Conservation (phyloP, 1,284 basidiomycete species). For the Ceratobasidium sp. region DNA sequence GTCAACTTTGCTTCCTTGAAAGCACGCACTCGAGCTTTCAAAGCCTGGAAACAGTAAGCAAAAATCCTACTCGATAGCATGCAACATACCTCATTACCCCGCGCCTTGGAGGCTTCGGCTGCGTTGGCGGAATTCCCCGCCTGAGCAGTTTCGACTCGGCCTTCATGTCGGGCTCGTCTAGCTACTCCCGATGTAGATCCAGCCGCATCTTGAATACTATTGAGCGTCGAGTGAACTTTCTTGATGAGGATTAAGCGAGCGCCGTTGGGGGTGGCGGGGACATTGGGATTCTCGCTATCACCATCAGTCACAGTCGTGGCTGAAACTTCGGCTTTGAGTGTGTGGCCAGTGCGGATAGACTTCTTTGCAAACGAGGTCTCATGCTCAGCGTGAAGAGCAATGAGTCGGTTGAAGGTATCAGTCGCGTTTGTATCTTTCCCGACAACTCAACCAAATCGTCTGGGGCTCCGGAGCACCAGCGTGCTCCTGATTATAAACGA, state of each 20-base stretch:
- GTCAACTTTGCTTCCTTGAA: not conserved
- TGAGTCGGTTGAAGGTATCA: not conserved
- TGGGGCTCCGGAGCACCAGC: too few relatives aligned
- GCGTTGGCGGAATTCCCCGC: slow-evolving; percentile 48
- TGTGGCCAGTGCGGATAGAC: not conserved
- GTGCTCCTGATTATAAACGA: too few relatives aligned
- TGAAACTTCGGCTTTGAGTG: not conserved
- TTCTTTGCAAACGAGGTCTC: slow-evolving; percentile 7
- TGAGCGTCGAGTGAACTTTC: slow-evolving; percentile 33
- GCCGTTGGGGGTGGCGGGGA: not conserved
- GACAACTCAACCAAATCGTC: too few relatives aligned
- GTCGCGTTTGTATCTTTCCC: not conserved
- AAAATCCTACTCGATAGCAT: not conserved
- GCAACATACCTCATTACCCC: not conserved
- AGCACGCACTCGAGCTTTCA: not conserved
- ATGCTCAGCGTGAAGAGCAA: not conserved
- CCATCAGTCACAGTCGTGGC: slow-evolving; percentile 49
- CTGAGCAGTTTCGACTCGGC: not conserved
- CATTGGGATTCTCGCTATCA: slow-evolving; percentile 45
- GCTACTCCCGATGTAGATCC: not conserved
- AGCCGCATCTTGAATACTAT: slow-evolving; percentile 16
- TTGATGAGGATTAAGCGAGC: slow-evolving; percentile 17
- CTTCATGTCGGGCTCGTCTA: slow-evolving; percentile 12
- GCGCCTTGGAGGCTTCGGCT: slow-evolving; percentile 18
- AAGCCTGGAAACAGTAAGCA: slow-evolving; percentile 1